Evolutionary conservation across 176 grass and related monocot species (phyloP), one percentile per base, ranked within the genome.

Genomic region (Zizania latifolia): DNA sequence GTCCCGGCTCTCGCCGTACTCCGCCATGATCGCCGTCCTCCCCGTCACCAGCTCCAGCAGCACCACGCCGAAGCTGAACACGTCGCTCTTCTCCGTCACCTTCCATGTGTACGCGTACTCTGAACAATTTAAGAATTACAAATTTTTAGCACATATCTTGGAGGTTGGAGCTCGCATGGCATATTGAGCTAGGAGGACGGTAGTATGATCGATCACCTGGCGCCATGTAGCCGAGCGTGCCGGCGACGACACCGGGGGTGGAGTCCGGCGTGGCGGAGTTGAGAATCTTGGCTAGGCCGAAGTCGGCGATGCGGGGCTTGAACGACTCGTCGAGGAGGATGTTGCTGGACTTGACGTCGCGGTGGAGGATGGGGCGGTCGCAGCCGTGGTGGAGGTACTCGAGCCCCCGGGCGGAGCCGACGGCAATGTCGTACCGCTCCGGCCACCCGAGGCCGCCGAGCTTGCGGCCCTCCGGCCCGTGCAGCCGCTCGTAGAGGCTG

Each of bases 51-150:
- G 66, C 82, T 98, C 95, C 8, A 98, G 86, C 69, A 89, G 1
- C 67, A 98, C 91, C 24, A 98, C 89, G 12, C 95, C 95, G 40
- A 94, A 98, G 79, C 95, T 98, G 79, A 92, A 98, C 58, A 98
- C 91, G 40, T 98, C 95, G 19, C 91, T 94, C 71, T 91, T 97
- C 84, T 97, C 94, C 0, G 80, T 92, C 58, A 97, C 91, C 71
- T 89, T 97, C 23, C 90, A 89, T 13, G 90, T 87, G 81, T 97
- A 93, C 0, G 70, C 91, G 17, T 97, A 93, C 77, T 97, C 94
- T n/a, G n/a, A n/a, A n/a, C n/a, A n/a, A n/a, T n/a, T n/a, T n/a
- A n/a, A n/a, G n/a, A n/a, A n/a, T n/a, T n/a, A n/a, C n/a, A n/a
- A n/a, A n/a, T n/a, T n/a, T n/a, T n/a, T n/a, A n/a, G n/a, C n/a